Conservation (phyloP, 768 basidiomycete genomes). For the Mycena alexandri region DNA sequence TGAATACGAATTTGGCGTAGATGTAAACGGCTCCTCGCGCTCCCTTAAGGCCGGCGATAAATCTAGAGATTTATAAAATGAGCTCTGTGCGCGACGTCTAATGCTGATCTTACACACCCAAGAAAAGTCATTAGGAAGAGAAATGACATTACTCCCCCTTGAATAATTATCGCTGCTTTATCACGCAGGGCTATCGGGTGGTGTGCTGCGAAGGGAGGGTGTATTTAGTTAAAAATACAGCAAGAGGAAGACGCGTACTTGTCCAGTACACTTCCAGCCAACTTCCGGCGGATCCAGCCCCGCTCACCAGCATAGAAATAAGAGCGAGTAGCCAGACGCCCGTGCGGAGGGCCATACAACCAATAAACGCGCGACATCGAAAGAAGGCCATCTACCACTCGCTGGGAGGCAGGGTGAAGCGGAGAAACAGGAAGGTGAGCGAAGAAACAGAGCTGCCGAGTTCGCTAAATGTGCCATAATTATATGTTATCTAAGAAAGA, state of each 20-base stretch:
- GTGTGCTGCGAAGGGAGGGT: constrained; percentile 6
- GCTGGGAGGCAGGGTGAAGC: constrained; percentile 13
- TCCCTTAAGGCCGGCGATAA: constrained; percentile 25
- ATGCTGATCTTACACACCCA: constrained; percentile 27
- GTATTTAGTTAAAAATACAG: background rate
- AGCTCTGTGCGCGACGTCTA: background rate
- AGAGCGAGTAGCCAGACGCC: constrained; percentile 40
- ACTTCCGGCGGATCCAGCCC: constrained; percentile 36
- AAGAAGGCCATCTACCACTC: constrained; percentile 40
- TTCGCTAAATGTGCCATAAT: background rate
- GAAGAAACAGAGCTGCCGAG: background rate
- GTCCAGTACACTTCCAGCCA: constrained; percentile 40
- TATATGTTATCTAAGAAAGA: background rate
- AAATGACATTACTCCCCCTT: constrained; percentile 37
- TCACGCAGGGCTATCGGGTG: constrained; percentile 36
- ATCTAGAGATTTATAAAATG: constrained; percentile 25
- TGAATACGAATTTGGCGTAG: constrained; percentile 38
- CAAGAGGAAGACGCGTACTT: constrained; percentile 22
- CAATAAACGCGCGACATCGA: constrained; percentile 39
- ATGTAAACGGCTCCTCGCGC: constrained; percentile 33
- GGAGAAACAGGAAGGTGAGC: constrained; percentile 9
- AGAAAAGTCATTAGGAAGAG: constrained; percentile 38
- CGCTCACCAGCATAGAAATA: constrained; percentile 34
- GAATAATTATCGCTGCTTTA: constrained; percentile 33
- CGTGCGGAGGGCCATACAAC: constrained; percentile 36